phyloP scores from a whole-genome alignment of 2,329 filamentous ascomycete species.

The Trichoderma sp. region DNA sequence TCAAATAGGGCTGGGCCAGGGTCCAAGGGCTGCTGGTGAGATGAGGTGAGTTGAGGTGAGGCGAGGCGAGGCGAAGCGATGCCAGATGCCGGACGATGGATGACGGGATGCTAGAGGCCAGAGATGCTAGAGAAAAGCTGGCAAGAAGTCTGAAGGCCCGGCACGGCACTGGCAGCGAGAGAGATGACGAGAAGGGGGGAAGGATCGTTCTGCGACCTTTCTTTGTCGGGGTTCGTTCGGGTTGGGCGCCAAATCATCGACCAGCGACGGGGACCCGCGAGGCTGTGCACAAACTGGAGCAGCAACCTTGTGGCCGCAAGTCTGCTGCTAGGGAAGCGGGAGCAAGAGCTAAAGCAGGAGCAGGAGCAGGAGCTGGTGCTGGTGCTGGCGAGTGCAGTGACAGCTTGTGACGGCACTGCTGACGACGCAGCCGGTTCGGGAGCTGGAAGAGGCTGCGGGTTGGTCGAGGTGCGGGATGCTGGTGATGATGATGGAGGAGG shows the following conservation, averaged over 20 bases:
- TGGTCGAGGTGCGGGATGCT: conserved; percentile 15
- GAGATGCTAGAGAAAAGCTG: background rate
- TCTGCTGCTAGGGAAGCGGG: conserved; percentile 12
- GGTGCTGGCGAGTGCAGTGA: conserved; percentile 1
- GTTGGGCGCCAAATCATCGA: conserved; percentile 30
- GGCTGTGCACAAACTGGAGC: conserved; percentile 29
- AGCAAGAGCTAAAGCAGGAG: too few species aligned
- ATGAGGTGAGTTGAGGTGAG: background rate
- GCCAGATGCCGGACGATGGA: conserved; percentile 2
- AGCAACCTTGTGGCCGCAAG: conserved; percentile 27
- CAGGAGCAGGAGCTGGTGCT: background rate
- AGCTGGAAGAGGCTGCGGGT: conserved; percentile 7
- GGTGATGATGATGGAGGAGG: conserved; percentile 26
- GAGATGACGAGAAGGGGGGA: conserved; percentile 13
- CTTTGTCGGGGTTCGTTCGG: conserved; percentile 27
- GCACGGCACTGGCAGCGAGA: conserved; percentile 13
- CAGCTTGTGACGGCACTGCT: conserved; percentile 24
- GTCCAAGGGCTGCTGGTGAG: conserved; percentile 1
- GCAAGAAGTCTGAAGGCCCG: conserved; percentile 17
- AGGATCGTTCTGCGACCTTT: conserved; percentile 15
- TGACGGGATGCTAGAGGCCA: too few species aligned
- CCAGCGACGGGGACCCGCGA: conserved; percentile 26
- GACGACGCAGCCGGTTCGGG: conserved; percentile 23
- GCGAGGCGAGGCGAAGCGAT: conserved; percentile 16
- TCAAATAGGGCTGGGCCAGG: conserved; percentile 28